A percentile compares a stretch with the other conserved stretches of the same genome.
These are phyloP conservation scores for Fusarium praegraminearum DNA, from an alignment of 2,329 filamentous ascomycete species.

Conservation along the genomic window DNA sequence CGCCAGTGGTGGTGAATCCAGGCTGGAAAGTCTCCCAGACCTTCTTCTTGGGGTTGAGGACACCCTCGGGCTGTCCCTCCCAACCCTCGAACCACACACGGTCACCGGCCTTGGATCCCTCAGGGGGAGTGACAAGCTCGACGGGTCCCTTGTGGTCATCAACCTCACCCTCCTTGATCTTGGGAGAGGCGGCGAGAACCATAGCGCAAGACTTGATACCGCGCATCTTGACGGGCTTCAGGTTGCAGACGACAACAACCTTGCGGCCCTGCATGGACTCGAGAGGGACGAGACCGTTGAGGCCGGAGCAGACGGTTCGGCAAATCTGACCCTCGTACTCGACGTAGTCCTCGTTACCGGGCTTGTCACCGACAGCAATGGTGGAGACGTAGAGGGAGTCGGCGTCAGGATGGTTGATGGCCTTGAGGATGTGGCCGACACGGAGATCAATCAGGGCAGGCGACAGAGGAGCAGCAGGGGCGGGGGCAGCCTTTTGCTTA, in stretches of 20 bases:
- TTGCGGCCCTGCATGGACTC: constrained; percentile 98
- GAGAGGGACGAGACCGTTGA: constrained; percentile 92
- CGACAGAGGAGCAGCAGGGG: constrained; percentile 80
- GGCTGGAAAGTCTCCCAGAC: constrained; percentile 97
- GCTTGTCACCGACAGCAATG: constrained; percentile 90
- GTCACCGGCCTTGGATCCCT: constrained; percentile 83
- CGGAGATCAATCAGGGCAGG: constrained; percentile 92
- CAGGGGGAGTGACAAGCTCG: constrained; percentile 89
- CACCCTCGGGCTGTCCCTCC: constrained; percentile 90
- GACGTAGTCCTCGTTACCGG: constrained; percentile 84
- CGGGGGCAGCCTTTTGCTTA: constrained; percentile 76
- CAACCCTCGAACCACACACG: constrained; percentile 94
- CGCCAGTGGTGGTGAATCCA: constrained; percentile 89
- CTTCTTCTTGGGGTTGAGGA: constrained; percentile 99
- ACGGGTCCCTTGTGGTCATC: constrained; percentile 90
- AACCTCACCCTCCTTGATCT: constrained; percentile 78
- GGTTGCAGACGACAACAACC: constrained; percentile 94
- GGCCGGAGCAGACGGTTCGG: constrained; percentile 94
- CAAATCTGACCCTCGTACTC: constrained; percentile 93
- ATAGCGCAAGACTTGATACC: constrained; percentile 83
- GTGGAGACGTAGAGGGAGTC: constrained; percentile 96
- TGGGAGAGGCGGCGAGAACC: constrained; percentile 95
- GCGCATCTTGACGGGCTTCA: constrained; percentile 99
- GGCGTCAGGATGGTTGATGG: constrained; percentile 93
- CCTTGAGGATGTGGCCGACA: constrained; percentile 97